A percentile compares a stretch with the other conserved stretches of the same genome.
Conservation (phyloP, 2,329 filamentous ascomycete genomes). For the Fusarium albidum region DNA sequence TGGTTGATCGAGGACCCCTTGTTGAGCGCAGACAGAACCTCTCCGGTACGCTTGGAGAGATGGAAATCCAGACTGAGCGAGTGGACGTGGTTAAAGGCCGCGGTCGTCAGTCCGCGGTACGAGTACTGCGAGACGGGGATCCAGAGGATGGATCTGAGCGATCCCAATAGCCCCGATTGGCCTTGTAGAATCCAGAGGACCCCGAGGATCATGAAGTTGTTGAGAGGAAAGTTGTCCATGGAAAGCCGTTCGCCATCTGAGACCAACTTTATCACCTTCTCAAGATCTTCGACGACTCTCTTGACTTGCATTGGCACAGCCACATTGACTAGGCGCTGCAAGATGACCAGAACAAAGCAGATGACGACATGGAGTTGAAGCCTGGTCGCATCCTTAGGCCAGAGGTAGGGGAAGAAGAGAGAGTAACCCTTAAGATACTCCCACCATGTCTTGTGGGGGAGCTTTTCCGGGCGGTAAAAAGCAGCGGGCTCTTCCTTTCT, state of each 20-base stretch:
- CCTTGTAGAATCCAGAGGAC: slow-evolving; percentile 88
- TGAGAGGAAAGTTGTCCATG: slow-evolving; percentile 46
- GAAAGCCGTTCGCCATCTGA: slow-evolving; percentile 46
- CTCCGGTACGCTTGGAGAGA: slow-evolving; percentile 93
- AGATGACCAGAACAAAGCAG: slow-evolving; percentile 81
- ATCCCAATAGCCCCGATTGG: slow-evolving; percentile 85
- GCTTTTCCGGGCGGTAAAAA: slow-evolving; percentile 88
- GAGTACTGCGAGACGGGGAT: slow-evolving; percentile 97
- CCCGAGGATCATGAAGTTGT: slow-evolving; percentile 54
- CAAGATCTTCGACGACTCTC: slow-evolving; percentile 78
- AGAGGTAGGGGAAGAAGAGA: slow-evolving; percentile 95
- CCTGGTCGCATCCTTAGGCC: slow-evolving; percentile 80
- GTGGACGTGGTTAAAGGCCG: slow-evolving; percentile 97
- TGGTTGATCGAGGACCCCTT: slow-evolving; percentile 97
- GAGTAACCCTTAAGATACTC: slow-evolving; percentile 94
- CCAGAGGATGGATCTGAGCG: slow-evolving; percentile 85
- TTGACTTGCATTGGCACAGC: slow-evolving; percentile 85
- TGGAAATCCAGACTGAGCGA: slow-evolving; percentile 96
- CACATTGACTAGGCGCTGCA: slow-evolving; percentile 86
- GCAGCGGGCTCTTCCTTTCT: slow-evolving; percentile 71
- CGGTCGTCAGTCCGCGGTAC: slow-evolving; percentile 91
- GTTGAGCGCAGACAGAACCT: slow-evolving; percentile 93
- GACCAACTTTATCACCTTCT: slow-evolving; percentile 59
- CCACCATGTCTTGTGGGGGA: slow-evolving; percentile 92
- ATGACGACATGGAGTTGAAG: slow-evolving; percentile 82